A percentile compares a stretch with the other conserved stretches of the same genome.
Conservation (phyloP, 75 land plant genomes). For the Larix kaempferi region DNA sequence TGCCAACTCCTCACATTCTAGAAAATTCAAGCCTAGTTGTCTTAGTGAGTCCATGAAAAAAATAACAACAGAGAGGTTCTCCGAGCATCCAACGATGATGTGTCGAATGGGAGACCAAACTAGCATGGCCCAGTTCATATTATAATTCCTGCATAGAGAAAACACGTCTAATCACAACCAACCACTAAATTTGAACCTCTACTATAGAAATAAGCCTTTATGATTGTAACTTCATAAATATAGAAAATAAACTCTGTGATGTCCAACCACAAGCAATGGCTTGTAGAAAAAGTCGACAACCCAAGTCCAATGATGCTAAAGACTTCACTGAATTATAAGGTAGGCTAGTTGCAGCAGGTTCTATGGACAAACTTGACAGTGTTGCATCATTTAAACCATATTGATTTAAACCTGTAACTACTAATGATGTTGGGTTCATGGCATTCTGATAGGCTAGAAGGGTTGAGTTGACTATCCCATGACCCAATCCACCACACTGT, state of each 20-base stretch:
- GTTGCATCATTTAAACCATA: no score
- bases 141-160: constrained; percentile 51
- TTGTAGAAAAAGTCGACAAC: no score
- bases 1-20: constrained; percentile 81
- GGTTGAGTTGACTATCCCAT: no score
- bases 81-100: constrained; percentile 72
- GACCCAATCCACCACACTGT: no score
- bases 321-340: no score
- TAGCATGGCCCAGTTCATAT: constrained; percentile 64
- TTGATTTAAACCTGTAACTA: no score
- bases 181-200: neutral
- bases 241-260: neutral
- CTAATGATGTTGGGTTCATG: no score
- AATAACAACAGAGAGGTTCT: constrained; percentile 69
- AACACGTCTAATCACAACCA: neutral
- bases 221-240: neutral
- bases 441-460: no score
- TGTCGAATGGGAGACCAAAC: constrained; percentile 84
- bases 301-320: no score
- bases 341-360: no score
- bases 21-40: constrained; percentile 74
- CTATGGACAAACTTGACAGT: no score
- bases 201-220: neutral
- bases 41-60: constrained; percentile 82
- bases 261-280: no score